Evolutionary conservation across 306 rosid genomes (phyloP), one percentile per base, ranked within the genome.

Genomic region (Dalbergia cultrata): DNA sequence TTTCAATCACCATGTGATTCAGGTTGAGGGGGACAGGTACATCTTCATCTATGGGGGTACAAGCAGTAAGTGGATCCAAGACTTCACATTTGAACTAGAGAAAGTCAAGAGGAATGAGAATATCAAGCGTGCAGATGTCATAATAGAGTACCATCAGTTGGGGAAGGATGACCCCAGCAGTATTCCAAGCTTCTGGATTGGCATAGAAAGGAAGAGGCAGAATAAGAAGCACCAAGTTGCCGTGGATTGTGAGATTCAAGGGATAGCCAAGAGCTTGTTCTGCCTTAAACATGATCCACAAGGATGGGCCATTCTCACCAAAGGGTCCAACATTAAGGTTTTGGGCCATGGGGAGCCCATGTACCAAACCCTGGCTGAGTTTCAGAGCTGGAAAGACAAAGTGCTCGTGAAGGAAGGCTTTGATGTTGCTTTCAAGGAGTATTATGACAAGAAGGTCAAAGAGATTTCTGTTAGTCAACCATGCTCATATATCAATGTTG

Each of bases 231-330:
- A 78, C 34, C 76, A 66, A 67, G 83, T 49, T 3, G 4, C 9
- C 0, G 67, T 83, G 43, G 86, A 78, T 52, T 72, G 80, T 19
- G 72, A 58, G 80, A 78, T 83, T 67, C 86, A 83, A 14, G 18
- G 11, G 0, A 66, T 70, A 8, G 85, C 63, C 0, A 66, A 81
- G 71, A 19, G 34, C 50, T 66, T 85, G 61, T 62, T 81, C 22
- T 67, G 80, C 59, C 77, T 81, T 7, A 81, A 45, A 13, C 19
- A 72, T 1, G 83, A 85, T 14, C 85, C 72, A 21, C 78, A 73
- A 11, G 88, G 88, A 8, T 85, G 88, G 85, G 82, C 75, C 33
- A 52, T 85, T 59, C 88, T 85, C 8, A 81, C 74, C 74, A 81
- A 85, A 85, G 88, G 88, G 17, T 2, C 10, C 0, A 76, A 67